Conservation (phyloP, 202 grass and related monocot species). For the Musa balbisiana region DNA sequence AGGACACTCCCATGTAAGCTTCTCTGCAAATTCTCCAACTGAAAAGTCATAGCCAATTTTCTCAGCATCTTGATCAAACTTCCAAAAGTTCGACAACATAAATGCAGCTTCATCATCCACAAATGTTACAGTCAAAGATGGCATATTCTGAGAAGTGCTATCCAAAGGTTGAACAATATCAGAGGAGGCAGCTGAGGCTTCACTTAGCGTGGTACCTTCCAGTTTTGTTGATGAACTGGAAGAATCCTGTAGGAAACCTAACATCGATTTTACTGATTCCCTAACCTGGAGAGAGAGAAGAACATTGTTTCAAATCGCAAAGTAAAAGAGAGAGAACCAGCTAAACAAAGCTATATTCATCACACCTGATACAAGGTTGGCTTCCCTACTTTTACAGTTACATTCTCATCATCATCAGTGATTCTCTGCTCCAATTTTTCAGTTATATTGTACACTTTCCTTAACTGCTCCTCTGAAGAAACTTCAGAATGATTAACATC, state of each 20-base stretch:
- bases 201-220: conserved; percentile 36
- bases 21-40: conserved; percentile 51
- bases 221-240: conserved; percentile 30
- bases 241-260: conserved; percentile 41
- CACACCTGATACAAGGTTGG: conserved; percentile 47
- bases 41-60: conserved; percentile 35
- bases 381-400: conserved; percentile 36
- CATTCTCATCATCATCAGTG: conserved; percentile 33
- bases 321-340: conserved; percentile 16
- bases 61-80: conserved; percentile 46
- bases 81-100: conserved; percentile 71
- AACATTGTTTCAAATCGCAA: conserved; percentile 16
- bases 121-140: conserved; percentile 30
- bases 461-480: conserved; percentile 41
- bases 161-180: conserved; percentile 42
- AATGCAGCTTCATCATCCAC: conserved; percentile 38
- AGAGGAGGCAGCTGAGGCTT: conserved; percentile 34
- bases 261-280: conserved; percentile 44
- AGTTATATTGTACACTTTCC: conserved; percentile 40
- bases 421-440: conserved; percentile 49
- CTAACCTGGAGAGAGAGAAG: conserved; percentile 41
- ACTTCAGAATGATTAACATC: conserved; percentile 33
- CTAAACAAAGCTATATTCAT: conserved; percentile 17
- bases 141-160: conserved; percentile 65
- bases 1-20: conserved; percentile 80